Evolutionary conservation across 257 asterid species (phyloP).

Genomic region (Solanum piurae): DNA sequence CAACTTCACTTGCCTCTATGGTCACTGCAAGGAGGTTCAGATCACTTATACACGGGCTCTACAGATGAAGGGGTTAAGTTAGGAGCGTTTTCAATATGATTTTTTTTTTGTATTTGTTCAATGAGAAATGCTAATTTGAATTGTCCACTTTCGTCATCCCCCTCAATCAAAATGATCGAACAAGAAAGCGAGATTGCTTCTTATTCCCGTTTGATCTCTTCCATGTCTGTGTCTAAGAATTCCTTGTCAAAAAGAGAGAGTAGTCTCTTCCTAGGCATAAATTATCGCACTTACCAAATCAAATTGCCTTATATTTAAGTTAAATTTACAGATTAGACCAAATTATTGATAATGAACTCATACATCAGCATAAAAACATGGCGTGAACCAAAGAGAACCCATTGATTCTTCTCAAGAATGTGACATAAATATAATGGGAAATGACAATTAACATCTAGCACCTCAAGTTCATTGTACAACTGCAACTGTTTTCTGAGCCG

Average conservation of each 20-base stretch:
- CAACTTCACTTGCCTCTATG: not conserved
- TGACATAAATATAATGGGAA: not conserved
- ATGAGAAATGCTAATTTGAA: not conserved
- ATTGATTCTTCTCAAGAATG: not conserved
- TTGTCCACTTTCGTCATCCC: not conserved
- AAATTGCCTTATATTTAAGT: not conserved
- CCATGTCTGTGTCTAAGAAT: not conserved
- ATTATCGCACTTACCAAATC: not conserved
- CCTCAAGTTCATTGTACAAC: constrained; percentile 80
- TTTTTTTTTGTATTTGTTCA: not conserved
- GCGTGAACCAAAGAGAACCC: not conserved
- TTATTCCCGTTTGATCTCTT: not conserved
- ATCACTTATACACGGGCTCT: not conserved
- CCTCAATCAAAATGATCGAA: not conserved
- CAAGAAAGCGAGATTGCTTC: not conserved
- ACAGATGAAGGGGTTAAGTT: not conserved
- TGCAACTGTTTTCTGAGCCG: constrained; percentile 67
- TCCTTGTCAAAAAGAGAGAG: not conserved
- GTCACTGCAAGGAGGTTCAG: not conserved
- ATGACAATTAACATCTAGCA: constrained; percentile 7
- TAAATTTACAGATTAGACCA: not conserved
- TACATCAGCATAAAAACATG: not conserved
- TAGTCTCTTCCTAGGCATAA: not conserved
- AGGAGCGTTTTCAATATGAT: not conserved
- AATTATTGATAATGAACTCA: not conserved